Evolutionary conservation across 768 basidiomycete species (phyloP), one percentile per base, ranked within the genome.

Genomic region (Pluteus cervinus): DNA sequence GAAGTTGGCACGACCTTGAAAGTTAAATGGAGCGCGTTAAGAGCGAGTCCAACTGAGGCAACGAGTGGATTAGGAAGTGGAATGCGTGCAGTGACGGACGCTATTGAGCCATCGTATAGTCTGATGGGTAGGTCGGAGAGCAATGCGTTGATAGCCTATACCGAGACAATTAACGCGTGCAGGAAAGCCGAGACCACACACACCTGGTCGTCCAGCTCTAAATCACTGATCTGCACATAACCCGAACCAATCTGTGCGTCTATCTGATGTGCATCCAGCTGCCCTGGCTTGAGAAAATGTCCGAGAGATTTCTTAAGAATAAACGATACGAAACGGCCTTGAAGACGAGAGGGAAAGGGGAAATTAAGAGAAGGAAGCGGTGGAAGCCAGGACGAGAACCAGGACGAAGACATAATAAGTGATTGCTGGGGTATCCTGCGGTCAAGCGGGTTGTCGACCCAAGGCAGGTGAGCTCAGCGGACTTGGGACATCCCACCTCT

Each of bases 161-260:
- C 34, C 42, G 38, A 34, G 18, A 4, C 35, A 44, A 53, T 53
- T 24, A 34, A 34, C 30, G 10, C 7, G 14, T 33, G 32, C 24
- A 28, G 38, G 44, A 31, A 42, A 35, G 38, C 28, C 37, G 21
- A 36, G 38, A 28, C 15, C 7, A 21, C 31, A 71, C 81, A 50
- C 52, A 85, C 92, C 57, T 79, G 67, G 34, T 71, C 69, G 56
- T 90, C 77, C 34, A 97, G 62, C 54, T 91, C 78, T 39, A 96
- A 65, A 51, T 90, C 80, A 45, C 81, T 81, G 24, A 97, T 74
- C 58, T 91, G 86, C 4, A 96, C 79, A 55, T 75, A 82, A 12
- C 93, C 93, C 28, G 82, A 84, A n/a, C 88, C 85, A 50, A 97
- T 82, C 60, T 94, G 89, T 20, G 89, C 86, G 50, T 94, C 89